Evolutionary conservation across 2,329 filamentous ascomycete species (phyloP).

Genomic region (Aspergillus amoenus): DNA sequence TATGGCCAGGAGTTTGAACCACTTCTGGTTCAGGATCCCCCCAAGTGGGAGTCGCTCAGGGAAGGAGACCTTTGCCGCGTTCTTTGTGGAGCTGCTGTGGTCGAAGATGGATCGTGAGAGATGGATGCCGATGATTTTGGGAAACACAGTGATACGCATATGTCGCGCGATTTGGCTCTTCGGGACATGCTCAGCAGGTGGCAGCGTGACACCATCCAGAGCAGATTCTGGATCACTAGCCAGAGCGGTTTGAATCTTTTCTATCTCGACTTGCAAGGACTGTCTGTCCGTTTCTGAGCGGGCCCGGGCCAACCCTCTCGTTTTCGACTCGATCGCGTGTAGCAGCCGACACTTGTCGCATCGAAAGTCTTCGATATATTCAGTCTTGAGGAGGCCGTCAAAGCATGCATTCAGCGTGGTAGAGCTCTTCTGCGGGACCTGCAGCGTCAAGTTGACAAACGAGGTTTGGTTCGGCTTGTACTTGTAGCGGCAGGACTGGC

Average conservation of each 20-base stretch:
- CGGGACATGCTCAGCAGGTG: slow-evolving; percentile 71
- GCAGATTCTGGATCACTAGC: slow-evolving; percentile 77
- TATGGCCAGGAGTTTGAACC: slow-evolving; percentile 80
- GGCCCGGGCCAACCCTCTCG: slow-evolving; percentile 58
- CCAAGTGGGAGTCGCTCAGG: slow-evolving; percentile 84
- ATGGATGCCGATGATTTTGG: slow-evolving; percentile 87
- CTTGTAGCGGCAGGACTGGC: slow-evolving; percentile 83
- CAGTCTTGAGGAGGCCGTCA: slow-evolving; percentile 89
- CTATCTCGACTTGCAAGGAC: slow-evolving; percentile 58
- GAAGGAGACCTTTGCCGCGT: slow-evolving; percentile 89
- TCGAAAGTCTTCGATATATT: slow-evolving; percentile 95
- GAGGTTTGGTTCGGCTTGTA: slow-evolving; percentile 79
- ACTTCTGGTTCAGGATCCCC: slow-evolving; percentile 71
- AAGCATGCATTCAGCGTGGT: slow-evolving; percentile 86
- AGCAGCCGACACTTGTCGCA: slow-evolving; percentile 90
- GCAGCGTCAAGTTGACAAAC: slow-evolving; percentile 89
- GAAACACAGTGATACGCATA: slow-evolving; percentile 82
- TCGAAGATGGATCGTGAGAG: slow-evolving; percentile 93
- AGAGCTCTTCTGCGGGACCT: slow-evolving; percentile 79
- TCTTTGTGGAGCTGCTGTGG: slow-evolving; percentile 77
- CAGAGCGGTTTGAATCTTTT: slow-evolving; percentile 67
- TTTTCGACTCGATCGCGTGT: slow-evolving; percentile 68
- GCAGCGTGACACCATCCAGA: slow-evolving; percentile 70
- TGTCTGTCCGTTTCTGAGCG: slow-evolving; percentile 54
- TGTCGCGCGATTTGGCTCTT: slow-evolving; percentile 83